Evolutionary conservation across 2,329 filamentous ascomycete species (phyloP).

Genomic region (Ascochyta rabiei): DNA sequence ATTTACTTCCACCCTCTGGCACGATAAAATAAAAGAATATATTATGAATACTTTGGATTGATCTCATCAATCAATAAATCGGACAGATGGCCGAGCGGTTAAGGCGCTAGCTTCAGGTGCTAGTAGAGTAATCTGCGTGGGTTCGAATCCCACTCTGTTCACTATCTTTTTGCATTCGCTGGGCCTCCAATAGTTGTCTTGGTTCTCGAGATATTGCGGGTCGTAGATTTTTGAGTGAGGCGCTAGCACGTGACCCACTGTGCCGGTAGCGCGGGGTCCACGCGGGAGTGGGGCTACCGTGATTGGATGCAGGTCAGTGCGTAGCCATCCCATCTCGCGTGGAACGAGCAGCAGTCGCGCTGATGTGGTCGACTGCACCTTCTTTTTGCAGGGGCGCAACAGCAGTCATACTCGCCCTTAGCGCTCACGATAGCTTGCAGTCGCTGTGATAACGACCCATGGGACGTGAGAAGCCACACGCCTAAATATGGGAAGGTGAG

Average conservation of each 20-base stretch:
- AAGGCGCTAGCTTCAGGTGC: slow-evolving; percentile 50
- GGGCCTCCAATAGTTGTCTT: neutral
- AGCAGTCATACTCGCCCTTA: neutral
- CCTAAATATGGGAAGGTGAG: slow-evolving; percentile 11
- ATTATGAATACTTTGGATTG: accelerated
- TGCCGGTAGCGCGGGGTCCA: neutral
- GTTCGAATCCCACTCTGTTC: slow-evolving; percentile 48
- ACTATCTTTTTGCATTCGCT: slow-evolving; percentile 28
- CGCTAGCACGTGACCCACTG: neutral
- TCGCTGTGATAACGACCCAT: neutral
- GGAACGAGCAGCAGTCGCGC: slow-evolving; percentile 4
- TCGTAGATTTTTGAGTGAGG: neutral
- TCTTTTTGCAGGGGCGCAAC: neutral
- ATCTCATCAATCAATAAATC: too few relatives aligned
- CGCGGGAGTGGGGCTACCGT: neutral
- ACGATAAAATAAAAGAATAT: too few relatives aligned
- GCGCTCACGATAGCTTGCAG: neutral
- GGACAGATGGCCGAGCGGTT: slow-evolving; percentile 36
- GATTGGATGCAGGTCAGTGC: neutral
- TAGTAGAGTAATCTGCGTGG: slow-evolving; percentile 45
- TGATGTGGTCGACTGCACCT: neutral
- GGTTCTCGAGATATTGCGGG: slow-evolving; percentile 7
- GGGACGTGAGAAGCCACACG: slow-evolving; percentile 2
- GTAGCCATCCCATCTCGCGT: neutral
- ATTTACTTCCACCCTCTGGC: too few relatives aligned